Percentiles rank a stretch among this genome's conserved stretches.
Conservation (phyloP, 2,329 filamentous ascomycete species). For the Nemania diffusa region DNA sequence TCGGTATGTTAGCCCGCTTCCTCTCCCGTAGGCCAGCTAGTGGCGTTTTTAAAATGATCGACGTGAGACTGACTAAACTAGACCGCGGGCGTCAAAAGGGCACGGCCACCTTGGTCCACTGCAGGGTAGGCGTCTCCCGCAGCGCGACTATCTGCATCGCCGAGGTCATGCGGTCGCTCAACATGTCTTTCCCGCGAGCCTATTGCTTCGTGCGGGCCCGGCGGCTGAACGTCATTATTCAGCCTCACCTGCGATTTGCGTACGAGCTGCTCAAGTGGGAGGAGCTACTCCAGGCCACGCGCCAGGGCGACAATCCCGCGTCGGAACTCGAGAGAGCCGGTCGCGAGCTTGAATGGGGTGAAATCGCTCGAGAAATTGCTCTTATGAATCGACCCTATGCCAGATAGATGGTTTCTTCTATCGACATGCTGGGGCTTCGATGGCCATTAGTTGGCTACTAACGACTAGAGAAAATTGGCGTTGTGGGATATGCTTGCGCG, state of each 20-base stretch:
- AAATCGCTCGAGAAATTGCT: conserved; percentile 88
- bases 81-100: conserved; percentile 81
- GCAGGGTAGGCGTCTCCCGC: conserved; percentile 92
- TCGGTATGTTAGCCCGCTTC: conserved; percentile 70
- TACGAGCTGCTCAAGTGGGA: conserved; percentile 98
- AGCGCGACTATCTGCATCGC: conserved; percentile 98
- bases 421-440: neutral
- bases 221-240: conserved; percentile 95
- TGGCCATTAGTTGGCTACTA: neutral
- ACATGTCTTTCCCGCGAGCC: conserved; percentile 86
- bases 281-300: conserved; percentile 71
- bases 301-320: conserved; percentile 55
- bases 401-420: conserved; percentile 59
- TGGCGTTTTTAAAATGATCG: conserved; percentile 5
- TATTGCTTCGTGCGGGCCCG: conserved; percentile 97
- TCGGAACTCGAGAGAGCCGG: conserved; percentile 56
- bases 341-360: conserved; percentile 90
- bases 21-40: conserved; percentile 29
- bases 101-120: conserved; percentile 92
- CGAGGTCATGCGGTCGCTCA: conserved; percentile 89
- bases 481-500: conserved; percentile 19
- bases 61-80: conserved; percentile 51
- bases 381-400: conserved; percentile 96
- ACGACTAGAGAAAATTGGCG: conserved; percentile 6
- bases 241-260: conserved; percentile 92